Conservation (phyloP, 1,284 basidiomycete genomes). For the Ustilago vetiveriae region DNA sequence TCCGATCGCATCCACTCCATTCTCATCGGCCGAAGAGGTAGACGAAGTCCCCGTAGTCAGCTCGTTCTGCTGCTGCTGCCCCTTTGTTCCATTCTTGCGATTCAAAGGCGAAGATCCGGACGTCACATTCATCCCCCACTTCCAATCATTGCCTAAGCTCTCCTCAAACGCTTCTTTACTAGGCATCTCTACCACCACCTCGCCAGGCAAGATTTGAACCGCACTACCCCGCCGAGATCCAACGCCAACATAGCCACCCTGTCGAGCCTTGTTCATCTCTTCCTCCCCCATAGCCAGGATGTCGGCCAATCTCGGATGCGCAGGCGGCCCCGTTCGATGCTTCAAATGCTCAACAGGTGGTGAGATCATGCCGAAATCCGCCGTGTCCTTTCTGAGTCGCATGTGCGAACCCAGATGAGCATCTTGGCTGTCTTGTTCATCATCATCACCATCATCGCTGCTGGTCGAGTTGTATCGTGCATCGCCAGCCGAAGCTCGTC, state of each 20-base stretch:
- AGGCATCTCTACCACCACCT: slow-evolving; percentile 42
- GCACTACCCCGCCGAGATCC: slow-evolving; percentile 21
- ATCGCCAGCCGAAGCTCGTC: slow-evolving; percentile 23
- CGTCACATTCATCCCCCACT: slow-evolving; percentile 55
- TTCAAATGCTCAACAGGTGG: slow-evolving; percentile 56
- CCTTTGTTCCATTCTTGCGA: too few species aligned
- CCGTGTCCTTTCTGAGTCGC: slow-evolving; percentile 47
- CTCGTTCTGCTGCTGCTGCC: too few species aligned
- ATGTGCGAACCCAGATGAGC: slow-evolving; percentile 15
- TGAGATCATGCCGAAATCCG: slow-evolving; percentile 57
- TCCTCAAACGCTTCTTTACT: slow-evolving; percentile 48
- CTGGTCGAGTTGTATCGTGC: slow-evolving; percentile 8
- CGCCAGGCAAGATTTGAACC: slow-evolving; percentile 37
- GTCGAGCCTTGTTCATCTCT: slow-evolving; percentile 25
- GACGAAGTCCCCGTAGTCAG: slow-evolving; percentile 25
- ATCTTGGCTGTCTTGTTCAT: slow-evolving; percentile 25
- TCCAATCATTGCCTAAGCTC: slow-evolving; percentile 45
- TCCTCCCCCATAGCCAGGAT: slow-evolving; percentile 38
- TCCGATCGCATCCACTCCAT: slow-evolving; percentile 55
- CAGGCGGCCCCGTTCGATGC: slow-evolving; percentile 27
- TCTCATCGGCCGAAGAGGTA: slow-evolving; percentile 31
- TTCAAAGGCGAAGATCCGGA: too few species aligned
- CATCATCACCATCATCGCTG: slow-evolving; percentile 18
- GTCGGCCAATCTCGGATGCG: slow-evolving; percentile 30
- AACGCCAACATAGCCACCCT: slow-evolving; percentile 3